A percentile compares a stretch with the other conserved stretches of the same genome.
These are phyloP conservation scores for Monilinia vaccinii-corymbosi DNA, from an alignment of 2,329 filamentous ascomycete genomes.

Conservation along the genomic window DNA sequence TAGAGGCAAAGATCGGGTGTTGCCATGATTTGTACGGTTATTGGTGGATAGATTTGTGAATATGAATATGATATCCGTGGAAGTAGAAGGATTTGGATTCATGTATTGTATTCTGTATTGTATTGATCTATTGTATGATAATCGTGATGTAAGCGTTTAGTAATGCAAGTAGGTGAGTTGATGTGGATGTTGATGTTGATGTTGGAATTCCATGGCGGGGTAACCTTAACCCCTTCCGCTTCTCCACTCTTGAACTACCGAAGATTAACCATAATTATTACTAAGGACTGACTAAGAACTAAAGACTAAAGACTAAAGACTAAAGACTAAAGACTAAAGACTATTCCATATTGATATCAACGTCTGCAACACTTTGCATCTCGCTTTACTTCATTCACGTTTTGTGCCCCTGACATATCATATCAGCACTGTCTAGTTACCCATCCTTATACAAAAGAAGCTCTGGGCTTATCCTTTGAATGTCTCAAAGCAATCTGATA, in stretches of 20 bases:
- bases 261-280: too few relatives aligned
- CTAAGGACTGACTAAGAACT: too few relatives aligned
- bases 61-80: background rate
- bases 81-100: background rate
- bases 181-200: background rate
- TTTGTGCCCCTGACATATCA: conserved; percentile 7
- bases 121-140: background rate
- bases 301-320: too few relatives aligned
- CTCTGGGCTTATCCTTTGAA: background rate
- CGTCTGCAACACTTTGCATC: background rate
- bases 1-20: conserved; percentile 77
- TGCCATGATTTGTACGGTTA: conserved; percentile 52
- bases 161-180: too few relatives aligned
- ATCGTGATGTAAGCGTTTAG: background rate
- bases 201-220: conserved; percentile 2
- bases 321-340: too few relatives aligned
- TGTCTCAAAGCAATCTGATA: background rate
- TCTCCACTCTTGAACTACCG: too few relatives aligned
- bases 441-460: background rate
- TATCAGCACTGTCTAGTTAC: conserved; percentile 12
- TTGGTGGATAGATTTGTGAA: background rate
- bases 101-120: too few relatives aligned
- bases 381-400: conserved; percentile 2
- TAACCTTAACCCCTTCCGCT: too few relatives aligned
- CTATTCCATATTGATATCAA: too few relatives aligned